Evolutionary conservation across 257 asterid species (phyloP).

Genomic region (Solanum piurae): DNA sequence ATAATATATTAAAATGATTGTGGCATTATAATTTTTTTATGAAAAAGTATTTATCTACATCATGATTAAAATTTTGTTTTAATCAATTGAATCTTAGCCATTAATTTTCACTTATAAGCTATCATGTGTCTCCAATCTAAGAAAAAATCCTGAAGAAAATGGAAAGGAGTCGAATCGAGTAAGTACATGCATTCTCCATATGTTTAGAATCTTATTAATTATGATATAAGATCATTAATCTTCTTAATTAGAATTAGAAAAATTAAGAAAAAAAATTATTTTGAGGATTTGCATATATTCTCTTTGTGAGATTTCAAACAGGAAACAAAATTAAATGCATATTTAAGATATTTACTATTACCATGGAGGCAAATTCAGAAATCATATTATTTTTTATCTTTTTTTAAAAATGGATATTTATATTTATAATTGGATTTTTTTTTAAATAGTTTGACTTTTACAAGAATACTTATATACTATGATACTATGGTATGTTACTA

Average conservation of each 20-base stretch:
- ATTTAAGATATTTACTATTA: background rate
- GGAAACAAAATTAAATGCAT: background rate
- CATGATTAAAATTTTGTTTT: too few relatives aligned
- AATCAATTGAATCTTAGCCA: too few relatives aligned
- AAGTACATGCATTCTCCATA: too few relatives aligned
- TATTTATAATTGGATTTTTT: too few relatives aligned
- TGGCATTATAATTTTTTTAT: too few relatives aligned
- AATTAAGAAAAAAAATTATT: background rate
- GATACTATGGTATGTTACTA: too few relatives aligned
- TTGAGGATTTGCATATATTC: background rate
- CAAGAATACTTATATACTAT: background rate
- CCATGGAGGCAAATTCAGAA: background rate
- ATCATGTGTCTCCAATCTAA: background rate
- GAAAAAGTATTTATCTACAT: too few relatives aligned
- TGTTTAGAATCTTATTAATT: too few relatives aligned
- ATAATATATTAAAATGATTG: too few relatives aligned
- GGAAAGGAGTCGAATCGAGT: background rate
- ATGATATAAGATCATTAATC: background rate
- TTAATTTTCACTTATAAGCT: background rate
- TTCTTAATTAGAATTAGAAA: too few relatives aligned
- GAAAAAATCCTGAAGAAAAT: background rate
- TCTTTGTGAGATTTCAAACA: background rate
- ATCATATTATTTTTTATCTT: too few relatives aligned
- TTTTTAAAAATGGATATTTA: too few relatives aligned
- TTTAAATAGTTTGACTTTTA: background rate